Base-by-base conservation (phyloP, 73 alveolate genomes). In the Paraurostyla sp. region DNA sequence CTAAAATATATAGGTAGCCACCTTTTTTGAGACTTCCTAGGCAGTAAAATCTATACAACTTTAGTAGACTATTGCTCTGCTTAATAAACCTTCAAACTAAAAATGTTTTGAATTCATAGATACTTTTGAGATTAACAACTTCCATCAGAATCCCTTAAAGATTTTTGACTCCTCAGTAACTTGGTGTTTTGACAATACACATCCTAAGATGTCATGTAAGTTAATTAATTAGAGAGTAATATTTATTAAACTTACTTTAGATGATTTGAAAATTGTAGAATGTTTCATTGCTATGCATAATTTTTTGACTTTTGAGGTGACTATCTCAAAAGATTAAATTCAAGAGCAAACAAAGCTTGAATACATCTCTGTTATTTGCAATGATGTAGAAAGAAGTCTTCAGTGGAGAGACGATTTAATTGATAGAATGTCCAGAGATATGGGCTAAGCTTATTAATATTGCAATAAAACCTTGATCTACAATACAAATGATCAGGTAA, bases 101-200 rank as follows among this genome's bases (percentile, higher is more conserved):
- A 65, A 65, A 38, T 65, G 82, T 22, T 38, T 65, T 1, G 82
- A 65, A 35, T 65, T 65, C 58, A 65, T 65, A 35, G 82, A 65
- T 38, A 65, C 60, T 22, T 65, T 65, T 22, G 20, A 38, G 1
- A 22, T 65, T 7, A 35, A 65, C 33, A 65, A 65, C 82, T 65
- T 65, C 6, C 35, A 65, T 18, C 41, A 65, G 25, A 65, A 65
- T 13, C 9, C 60, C 16, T 56, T 15, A 18, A n/a, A 65, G 32
- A 38, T 20, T 40, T 40, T 65, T 0, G 2, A 65, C 11, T 11
- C 35, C 3, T 16, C 82, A 1, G 25, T 65, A 11, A 38, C 35
- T 15, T 65, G 82, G 82, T 65, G 82, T 40, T 65, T 65, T 38
- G 58, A 38, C 3, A 6, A 56, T 40, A 15, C 35, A 65, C 6